Conservation (phyloP, 2,329 filamentous ascomycete genomes). For the Epichloe glyceriae region DNA sequence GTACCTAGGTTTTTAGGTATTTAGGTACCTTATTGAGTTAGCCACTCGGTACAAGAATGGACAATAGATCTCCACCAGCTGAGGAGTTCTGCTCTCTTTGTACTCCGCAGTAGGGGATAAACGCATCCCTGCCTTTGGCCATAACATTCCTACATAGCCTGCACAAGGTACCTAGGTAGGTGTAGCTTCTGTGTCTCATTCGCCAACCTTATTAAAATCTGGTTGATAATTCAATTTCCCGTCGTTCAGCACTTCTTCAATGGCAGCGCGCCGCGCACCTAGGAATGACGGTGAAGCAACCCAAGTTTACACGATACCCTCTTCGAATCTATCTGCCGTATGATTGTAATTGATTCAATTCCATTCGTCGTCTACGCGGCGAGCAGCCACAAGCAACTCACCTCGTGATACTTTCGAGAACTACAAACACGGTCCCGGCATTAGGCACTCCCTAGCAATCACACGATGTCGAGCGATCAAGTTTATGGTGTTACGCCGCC, state of each 20-base stretch:
- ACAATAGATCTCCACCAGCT: not conserved
- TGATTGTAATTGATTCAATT: not conserved
- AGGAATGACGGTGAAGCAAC: not conserved
- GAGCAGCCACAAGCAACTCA: not conserved
- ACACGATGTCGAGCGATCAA: constrained; percentile 25
- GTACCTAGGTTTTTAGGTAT: too few relatives aligned
- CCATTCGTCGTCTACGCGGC: not conserved
- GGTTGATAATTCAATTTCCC: too few relatives aligned
- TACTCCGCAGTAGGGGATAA: not conserved
- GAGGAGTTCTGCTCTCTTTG: not conserved
- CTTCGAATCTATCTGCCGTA: not conserved
- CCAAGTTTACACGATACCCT: not conserved
- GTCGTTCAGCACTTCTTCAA: not conserved
- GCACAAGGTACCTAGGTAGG: not conserved
- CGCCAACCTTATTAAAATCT: not conserved
- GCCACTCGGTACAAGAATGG: not conserved
- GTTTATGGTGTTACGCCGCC: constrained; percentile 64
- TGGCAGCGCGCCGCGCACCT: not conserved
- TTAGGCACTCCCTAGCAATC: not conserved
- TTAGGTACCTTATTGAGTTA: not conserved
- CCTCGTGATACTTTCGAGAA: not conserved
- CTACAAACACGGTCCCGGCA: not conserved
- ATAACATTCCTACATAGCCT: not conserved
- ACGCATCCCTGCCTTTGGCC: not conserved
- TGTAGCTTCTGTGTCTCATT: not conserved